Evolutionary conservation across 768 basidiomycete species (phyloP).

Genomic region (Crucibulum laeve): DNA sequence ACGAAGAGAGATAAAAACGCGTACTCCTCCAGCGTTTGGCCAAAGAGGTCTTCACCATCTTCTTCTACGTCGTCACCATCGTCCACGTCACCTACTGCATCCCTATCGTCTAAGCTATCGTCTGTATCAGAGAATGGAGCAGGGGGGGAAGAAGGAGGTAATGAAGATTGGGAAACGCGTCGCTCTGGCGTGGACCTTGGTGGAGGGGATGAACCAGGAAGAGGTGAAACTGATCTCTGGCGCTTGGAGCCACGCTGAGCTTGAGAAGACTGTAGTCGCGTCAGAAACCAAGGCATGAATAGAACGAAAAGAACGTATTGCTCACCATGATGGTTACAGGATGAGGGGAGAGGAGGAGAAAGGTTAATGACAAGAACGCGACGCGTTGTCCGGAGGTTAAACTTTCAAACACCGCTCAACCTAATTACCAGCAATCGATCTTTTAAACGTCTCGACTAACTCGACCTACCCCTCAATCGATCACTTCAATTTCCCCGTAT

Average conservation of each 20-base stretch:
- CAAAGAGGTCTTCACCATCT: slow-evolving; percentile 94
- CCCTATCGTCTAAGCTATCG: slow-evolving; percentile 69
- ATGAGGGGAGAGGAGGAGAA: too few relatives aligned
- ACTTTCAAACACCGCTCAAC: too few relatives aligned
- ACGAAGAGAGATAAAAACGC: slow-evolving; percentile 14
- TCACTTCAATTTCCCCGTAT: too few relatives aligned
- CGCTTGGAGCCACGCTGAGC: slow-evolving; percentile 60
- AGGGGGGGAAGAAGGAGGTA: slow-evolving; percentile 84
- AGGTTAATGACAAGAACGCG: too few relatives aligned
- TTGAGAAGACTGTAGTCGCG: slow-evolving; percentile 22
- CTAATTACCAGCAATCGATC: too few relatives aligned
- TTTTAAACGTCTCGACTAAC: too few relatives aligned
- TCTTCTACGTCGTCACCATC: slow-evolving; percentile 70
- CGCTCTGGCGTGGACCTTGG: slow-evolving; percentile 39
- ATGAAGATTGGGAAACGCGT: slow-evolving; percentile 64
- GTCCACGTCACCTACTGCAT: slow-evolving; percentile 60
- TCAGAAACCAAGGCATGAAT: background rate
- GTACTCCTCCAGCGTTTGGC: slow-evolving; percentile 70
- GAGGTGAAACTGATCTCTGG: slow-evolving; percentile 52
- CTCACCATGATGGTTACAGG: slow-evolving; percentile 32
- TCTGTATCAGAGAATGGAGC: slow-evolving; percentile 85
- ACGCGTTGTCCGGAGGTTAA: too few relatives aligned
- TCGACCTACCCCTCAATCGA: too few relatives aligned
- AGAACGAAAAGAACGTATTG: slow-evolving; percentile 5
- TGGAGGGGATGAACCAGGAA: slow-evolving; percentile 44